Evolutionary conservation across 192 early-diverging fungal species (phyloP).

Genomic region (Chytriomyces confervae): DNA sequence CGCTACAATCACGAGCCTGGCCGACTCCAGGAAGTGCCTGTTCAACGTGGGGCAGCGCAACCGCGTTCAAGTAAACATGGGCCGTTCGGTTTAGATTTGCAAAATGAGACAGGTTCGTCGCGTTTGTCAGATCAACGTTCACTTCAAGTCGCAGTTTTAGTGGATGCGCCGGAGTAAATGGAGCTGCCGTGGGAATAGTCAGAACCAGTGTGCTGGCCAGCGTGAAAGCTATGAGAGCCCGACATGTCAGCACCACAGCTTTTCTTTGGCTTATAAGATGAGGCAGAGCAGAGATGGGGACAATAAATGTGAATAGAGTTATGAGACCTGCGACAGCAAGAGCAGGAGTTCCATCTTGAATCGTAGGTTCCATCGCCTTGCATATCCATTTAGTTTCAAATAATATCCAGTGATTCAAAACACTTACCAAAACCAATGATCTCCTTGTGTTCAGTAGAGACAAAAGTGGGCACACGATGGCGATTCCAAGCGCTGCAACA

Average conservation of each 20-base stretch:
- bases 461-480: neutral
- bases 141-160: neutral
- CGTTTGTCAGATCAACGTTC: neutral
- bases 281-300: conserved; percentile 1
- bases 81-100: too few relatives aligned
- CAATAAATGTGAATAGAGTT: conserved; percentile 7
- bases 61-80: conserved; percentile 3
- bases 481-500: neutral
- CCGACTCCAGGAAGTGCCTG: neutral
- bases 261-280: neutral
- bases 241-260: neutral
- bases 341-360: conserved; percentile 19
- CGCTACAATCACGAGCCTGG: neutral
- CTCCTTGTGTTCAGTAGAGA: neutral
- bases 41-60: conserved; percentile 4
- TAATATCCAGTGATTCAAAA: too few relatives aligned
- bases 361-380: conserved; percentile 4
- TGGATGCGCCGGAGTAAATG: neutral
- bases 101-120: neutral
- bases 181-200: neutral
- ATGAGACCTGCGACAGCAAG: neutral
- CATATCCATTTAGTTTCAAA: too few relatives aligned
- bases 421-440: neutral
- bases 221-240: neutral
- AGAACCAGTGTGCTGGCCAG: conserved; percentile 1